phyloP scores from a whole-genome alignment of 768 basidiomycete genomes.

The Leucocoprinus sp. region DNA sequence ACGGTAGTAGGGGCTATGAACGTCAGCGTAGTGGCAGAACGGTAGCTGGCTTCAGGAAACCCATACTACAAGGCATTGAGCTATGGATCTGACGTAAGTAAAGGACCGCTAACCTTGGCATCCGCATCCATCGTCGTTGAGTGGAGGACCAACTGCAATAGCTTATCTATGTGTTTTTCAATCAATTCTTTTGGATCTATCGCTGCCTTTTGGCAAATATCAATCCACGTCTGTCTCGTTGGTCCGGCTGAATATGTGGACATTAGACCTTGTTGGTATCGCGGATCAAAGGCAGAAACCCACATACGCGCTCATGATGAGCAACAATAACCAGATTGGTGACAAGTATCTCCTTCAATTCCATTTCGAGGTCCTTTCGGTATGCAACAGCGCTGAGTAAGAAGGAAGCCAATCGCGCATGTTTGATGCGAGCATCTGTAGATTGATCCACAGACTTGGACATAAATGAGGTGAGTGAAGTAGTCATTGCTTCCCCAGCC shows the following conservation, averaged over 20 bases:
- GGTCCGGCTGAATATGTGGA: conserved; percentile 28
- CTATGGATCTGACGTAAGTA: not conserved
- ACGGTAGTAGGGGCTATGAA: conserved; percentile 70
- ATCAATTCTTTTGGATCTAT: conserved; percentile 62
- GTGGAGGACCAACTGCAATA: conserved; percentile 42
- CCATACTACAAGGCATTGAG: conserved; percentile 25
- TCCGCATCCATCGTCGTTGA: conserved; percentile 35
- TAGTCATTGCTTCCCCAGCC: conserved; percentile 51
- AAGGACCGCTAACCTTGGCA: conserved; percentile 32
- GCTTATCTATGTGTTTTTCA: conserved; percentile 35
- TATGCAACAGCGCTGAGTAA: conserved; percentile 45
- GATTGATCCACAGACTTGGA: conserved; percentile 22
- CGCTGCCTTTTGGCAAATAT: conserved; percentile 61
- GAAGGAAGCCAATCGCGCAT: conserved; percentile 42
- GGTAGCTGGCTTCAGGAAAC: conserved; percentile 62
- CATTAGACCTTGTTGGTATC: not conserved
- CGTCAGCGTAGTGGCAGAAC: conserved; percentile 64
- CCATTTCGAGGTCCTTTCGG: conserved; percentile 31
- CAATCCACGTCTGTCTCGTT: conserved; percentile 71
- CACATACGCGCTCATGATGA: conserved; percentile 64
- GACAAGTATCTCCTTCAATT: conserved; percentile 36
- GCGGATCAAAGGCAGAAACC: conserved; percentile 20
- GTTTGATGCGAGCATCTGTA: conserved; percentile 35
- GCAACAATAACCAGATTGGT: conserved; percentile 55
- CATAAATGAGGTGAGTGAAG: conserved; percentile 24